These are phyloP conservation scores for Pelagomonas calceolata DNA, from an alignment of 108 stramenopile genomes.

Conservation along the genomic window DNA sequence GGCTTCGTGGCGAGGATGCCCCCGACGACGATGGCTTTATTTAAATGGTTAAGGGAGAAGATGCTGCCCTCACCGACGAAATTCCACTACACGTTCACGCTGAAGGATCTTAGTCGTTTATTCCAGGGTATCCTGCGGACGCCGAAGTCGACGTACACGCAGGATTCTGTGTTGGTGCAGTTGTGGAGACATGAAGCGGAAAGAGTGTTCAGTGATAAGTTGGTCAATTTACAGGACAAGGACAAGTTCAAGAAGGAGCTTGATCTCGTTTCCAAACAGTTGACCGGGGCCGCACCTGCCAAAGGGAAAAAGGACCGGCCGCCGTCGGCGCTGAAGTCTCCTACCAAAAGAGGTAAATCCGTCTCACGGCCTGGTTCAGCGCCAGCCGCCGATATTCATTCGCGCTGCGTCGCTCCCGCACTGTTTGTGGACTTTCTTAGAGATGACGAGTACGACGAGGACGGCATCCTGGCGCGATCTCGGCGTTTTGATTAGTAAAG, in stretches of 20 bases:
- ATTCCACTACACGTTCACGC: constrained; percentile 41
- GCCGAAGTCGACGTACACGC: constrained; percentile 5
- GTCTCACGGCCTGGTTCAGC: no score
- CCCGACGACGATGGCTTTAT: constrained; percentile 25
- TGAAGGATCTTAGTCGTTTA: constrained; percentile 31
- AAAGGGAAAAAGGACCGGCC: no score
- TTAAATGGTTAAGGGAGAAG: constrained; percentile 18
- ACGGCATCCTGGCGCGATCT: constrained; percentile 34
- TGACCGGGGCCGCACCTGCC: no score
- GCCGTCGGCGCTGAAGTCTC: no score
- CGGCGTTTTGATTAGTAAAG: no score
- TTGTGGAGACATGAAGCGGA: constrained; percentile 38
- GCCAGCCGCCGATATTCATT: neutral
- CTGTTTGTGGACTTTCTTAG: constrained; percentile 39
- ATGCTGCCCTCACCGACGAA: constrained; percentile 41
- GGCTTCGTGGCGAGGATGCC: constrained; percentile 16
- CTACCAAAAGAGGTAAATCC: no score
- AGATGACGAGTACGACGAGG: constrained; percentile 38
- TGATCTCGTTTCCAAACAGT: no score
- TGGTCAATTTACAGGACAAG: constrained; percentile 29
- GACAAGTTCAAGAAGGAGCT: constrained; percentile 4
- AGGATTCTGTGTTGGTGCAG: constrained; percentile 5
- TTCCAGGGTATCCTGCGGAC: constrained; percentile 35
- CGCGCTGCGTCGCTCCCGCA: constrained; percentile 12
- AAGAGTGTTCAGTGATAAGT: constrained; percentile 36